Percentiles rank a stretch among this genome's conserved stretches.
Evolutionary conservation across 108 stramenopile genomes (phyloP).

Genomic region (Pinguiococcus pyrenoidosus): DNA sequence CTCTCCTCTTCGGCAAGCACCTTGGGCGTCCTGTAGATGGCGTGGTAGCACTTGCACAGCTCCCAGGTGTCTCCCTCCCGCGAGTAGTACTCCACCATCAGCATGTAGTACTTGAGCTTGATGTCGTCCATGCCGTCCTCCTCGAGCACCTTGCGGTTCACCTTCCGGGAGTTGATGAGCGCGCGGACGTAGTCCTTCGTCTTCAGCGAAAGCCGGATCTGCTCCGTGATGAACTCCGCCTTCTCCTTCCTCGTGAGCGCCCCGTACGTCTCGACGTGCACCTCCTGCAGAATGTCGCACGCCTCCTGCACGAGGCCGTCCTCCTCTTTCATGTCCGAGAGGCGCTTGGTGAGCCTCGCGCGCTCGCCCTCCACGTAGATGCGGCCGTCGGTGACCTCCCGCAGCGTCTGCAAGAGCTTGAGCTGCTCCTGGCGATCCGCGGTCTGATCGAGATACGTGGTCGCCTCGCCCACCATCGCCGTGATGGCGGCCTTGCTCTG

Average conservation of each 20-base stretch:
- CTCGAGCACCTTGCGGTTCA: conserved; percentile 65
- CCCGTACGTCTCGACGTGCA: conserved; percentile 97
- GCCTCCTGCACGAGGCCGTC: conserved; percentile 67
- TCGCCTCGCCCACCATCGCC: conserved; percentile 36
- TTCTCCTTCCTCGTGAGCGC: conserved; percentile 87
- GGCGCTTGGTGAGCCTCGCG: conserved; percentile 64
- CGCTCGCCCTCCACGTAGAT: conserved; percentile 93
- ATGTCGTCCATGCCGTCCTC: conserved; percentile 74
- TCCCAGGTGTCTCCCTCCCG: conserved; percentile 81
- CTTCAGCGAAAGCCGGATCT: conserved; percentile 79
- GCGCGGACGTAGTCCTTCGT: conserved; percentile 89
- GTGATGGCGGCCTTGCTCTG: conserved; percentile 32
- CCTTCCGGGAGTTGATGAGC: conserved; percentile 82
- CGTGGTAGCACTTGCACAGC: conserved; percentile 70
- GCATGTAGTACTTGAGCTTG: conserved; percentile 68
- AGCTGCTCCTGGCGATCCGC: conserved; percentile 36
- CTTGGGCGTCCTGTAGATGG: conserved; percentile 59
- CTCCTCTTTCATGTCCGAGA: conserved; percentile 57
- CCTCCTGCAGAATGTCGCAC: conserved; percentile 82
- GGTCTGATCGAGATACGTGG: conserved; percentile 26
- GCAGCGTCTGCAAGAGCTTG: conserved; percentile 60
- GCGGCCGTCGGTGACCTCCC: conserved; percentile 90
- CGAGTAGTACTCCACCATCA: conserved; percentile 72
- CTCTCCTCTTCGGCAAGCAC: conserved; percentile 38
- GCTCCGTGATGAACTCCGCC: conserved; percentile 95